Evolutionary conservation across 2,329 filamentous ascomycete species (phyloP).

Genomic region (Fulvia fulva): DNA sequence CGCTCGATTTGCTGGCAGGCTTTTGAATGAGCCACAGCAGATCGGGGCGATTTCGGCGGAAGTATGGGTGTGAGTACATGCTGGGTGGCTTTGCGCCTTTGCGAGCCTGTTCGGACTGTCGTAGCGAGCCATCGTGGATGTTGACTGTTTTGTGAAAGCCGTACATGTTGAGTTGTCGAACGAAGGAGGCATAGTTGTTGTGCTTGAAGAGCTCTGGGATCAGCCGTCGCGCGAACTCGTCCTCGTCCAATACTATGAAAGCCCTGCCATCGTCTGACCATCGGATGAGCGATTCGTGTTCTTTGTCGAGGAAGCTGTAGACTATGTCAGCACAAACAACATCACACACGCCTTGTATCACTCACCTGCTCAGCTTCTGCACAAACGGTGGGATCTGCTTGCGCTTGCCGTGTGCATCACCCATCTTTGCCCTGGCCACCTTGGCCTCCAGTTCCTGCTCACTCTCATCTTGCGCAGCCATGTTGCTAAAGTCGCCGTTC

Average conservation of each 20-base stretch:
- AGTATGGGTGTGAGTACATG: slow-evolving; percentile 97
- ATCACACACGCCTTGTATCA: slow-evolving; percentile 19
- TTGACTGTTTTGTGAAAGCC: slow-evolving; percentile 54
- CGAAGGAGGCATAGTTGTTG: slow-evolving; percentile 75
- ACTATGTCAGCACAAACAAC: slow-evolving; percentile 20
- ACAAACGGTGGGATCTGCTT: slow-evolving; percentile 98
- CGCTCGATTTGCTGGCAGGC: slow-evolving; percentile 64
- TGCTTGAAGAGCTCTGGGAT: slow-evolving; percentile 76
- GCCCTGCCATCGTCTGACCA: slow-evolving; percentile 97
- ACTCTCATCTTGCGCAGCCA: slow-evolving; percentile 60
- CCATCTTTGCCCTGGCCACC: slow-evolving; percentile 73
- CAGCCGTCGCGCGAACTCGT: slow-evolving; percentile 72
- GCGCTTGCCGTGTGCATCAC: slow-evolving; percentile 77
- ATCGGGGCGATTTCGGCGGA: slow-evolving; percentile 87
- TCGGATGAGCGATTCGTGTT: slow-evolving; percentile 90
- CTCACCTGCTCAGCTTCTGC: slow-evolving; percentile 93
- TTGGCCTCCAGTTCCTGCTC: slow-evolving; percentile 75
- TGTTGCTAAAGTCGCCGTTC: slow-evolving; percentile 34
- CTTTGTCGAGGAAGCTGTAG: slow-evolving; percentile 80
- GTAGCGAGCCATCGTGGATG: slow-evolving; percentile 97
- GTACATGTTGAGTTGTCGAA: slow-evolving; percentile 63
- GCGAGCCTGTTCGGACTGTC: slow-evolving; percentile 93
- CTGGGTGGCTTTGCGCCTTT: slow-evolving; percentile 89
- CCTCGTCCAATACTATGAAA: slow-evolving; percentile 94
- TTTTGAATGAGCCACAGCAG: slow-evolving; percentile 95